Evolutionary conservation across 129 eudicot species (phyloP).

Genomic region (Centaurea solstitialis): DNA sequence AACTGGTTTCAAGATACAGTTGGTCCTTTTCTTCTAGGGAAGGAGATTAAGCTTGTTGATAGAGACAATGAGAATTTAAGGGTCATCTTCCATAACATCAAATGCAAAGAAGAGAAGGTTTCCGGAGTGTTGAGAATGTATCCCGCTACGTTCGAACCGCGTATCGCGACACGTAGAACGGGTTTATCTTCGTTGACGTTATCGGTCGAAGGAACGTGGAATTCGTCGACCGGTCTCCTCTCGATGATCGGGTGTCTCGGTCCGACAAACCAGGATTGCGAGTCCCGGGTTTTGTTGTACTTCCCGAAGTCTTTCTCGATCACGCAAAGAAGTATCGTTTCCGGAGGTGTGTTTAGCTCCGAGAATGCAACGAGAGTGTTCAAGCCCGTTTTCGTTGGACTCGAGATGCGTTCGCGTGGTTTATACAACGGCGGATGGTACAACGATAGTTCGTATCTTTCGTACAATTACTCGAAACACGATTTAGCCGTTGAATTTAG

Average conservation of each 20-base stretch:
- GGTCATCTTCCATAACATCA: slow-evolving; percentile 30
- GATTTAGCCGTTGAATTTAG: slow-evolving; percentile 17
- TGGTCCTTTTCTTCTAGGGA: slow-evolving; percentile 25
- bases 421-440: slow-evolving; percentile 17
- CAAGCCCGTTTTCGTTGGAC: slow-evolving; percentile 25
- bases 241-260: slow-evolving; percentile 46
- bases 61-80: slow-evolving; percentile 28
- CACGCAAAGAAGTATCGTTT: slow-evolving; percentile 38
- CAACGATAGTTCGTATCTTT: slow-evolving; percentile 11
- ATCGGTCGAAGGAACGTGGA: slow-evolving; percentile 45
- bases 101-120: slow-evolving; percentile 30
- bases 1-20: slow-evolving; percentile 20
- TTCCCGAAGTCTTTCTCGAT: slow-evolving; percentile 34
- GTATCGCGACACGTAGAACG: slow-evolving; percentile 33
- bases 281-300: slow-evolving; percentile 23
- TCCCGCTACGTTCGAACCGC: slow-evolving; percentile 19
- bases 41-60: slow-evolving; percentile 32
- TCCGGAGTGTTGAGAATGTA: slow-evolving; percentile 41
- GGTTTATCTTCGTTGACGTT: slow-evolving; percentile 42
- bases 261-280: slow-evolving; percentile 14
- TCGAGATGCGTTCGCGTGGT: slow-evolving; percentile 15
- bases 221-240: slow-evolving; percentile 35
- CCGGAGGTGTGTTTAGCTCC: slow-evolving; percentile 37
- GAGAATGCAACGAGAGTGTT: neutral
- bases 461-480: slow-evolving; percentile 35